Evolutionary conservation across 768 basidiomycete species (phyloP), one percentile per base, ranked within the genome.

Genomic region (Amanita molliuscula): DNA sequence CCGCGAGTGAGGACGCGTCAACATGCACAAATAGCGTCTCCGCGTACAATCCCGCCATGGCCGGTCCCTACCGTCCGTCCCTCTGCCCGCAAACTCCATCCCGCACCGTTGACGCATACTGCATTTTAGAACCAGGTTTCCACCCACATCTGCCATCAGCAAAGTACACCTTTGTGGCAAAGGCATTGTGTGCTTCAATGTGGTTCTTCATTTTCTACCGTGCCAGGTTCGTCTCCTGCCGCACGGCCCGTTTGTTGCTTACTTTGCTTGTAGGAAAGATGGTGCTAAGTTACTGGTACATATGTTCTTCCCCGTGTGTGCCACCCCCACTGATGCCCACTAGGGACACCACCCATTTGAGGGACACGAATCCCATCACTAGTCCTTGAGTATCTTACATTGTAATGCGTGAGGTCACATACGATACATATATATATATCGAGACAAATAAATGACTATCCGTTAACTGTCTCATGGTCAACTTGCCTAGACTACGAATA

Each of bases 121-220:
- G 9, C 36, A 28, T 9, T 59, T 7, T 25, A 82, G 82, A 73
- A 58, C 67, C 82, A 67, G 93, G 91, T 56, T 95, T 95, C 60
- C 76, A 91, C 65, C 92, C 92, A 34, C 92, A 92, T 63, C 74
- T 92, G 25, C 88, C 91, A 7, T 80, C 84, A 10, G 73, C 79
- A 59, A 78, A 73, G 59, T 81, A 92, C 66, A 78, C 76, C 52
- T 80, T 90, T 64, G 74, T 94, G 26, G 78, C 86, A 23, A 93
- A 92, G 67, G 81, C 79, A 53, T 72, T 96, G 40, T 93, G 93
- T 44, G 93, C 92, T 29, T 78, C 82, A 21, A 95, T 96, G 93
- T 96, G 93, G 93, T 95, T 95, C 79, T 96, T 93, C 74, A 92
- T 96, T 63, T 95, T 96, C 74, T 96, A 94, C 69, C 82, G 93